Conservation (phyloP, 441 rosid genomes). For the Populus hybrid region DNA sequence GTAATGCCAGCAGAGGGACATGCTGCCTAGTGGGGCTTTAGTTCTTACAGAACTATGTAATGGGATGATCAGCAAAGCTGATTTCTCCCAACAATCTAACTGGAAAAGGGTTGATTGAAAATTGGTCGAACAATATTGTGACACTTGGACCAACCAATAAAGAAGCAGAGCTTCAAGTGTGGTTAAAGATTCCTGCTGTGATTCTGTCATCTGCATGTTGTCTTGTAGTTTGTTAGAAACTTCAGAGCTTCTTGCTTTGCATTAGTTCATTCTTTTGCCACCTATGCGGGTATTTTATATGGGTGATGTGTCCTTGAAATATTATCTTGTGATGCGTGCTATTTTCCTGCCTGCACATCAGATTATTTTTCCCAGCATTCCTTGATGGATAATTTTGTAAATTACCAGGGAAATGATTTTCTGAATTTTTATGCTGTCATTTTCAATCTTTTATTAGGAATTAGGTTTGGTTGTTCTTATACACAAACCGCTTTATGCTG, state of each 20-base stretch:
- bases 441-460: conserved; percentile 6
- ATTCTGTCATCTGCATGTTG: not conserved
- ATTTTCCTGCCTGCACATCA: not conserved
- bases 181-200: not conserved
- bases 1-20: not conserved
- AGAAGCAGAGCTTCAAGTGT: not conserved
- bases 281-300: not conserved
- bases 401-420: conserved; percentile 4
- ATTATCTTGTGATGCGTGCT: not conserved
- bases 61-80: not conserved
- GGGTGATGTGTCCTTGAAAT: not conserved
- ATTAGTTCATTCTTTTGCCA: not conserved
- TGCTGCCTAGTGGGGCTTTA: not conserved
- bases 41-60: not conserved
- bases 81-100: not conserved
- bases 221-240: not conserved
- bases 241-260: not conserved
- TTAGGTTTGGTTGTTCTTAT: conserved; percentile 48
- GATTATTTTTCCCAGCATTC: conserved; percentile 1
- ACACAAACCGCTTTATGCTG: conserved; percentile 55
- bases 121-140: not conserved
- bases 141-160: not conserved
- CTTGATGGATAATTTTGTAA: not conserved
- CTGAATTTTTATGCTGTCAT: conserved; percentile 1
- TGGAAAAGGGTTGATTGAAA: not conserved